A percentile compares a stretch with the other conserved stretches of the same genome.
These are phyloP conservation scores for Lachnum nothofagi DNA, from an alignment of 2,329 filamentous ascomycete genomes.

Conservation along the genomic window DNA sequence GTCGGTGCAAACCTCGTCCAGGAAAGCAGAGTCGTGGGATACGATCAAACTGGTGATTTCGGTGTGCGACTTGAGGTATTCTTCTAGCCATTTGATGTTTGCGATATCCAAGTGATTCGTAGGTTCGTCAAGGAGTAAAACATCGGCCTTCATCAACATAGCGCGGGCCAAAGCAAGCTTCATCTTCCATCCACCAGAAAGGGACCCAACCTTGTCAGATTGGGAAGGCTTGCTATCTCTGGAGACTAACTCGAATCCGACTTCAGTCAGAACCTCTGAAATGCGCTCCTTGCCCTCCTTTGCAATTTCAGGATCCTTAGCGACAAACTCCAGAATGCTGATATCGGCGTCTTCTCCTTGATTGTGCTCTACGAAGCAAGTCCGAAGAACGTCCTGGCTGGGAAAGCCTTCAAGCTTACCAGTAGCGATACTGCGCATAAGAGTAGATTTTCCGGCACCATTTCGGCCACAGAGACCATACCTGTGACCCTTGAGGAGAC, in stretches of 20 bases:
- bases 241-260: constrained; percentile 87
- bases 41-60: constrained; percentile 97
- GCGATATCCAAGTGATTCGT: constrained; percentile 97
- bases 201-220: constrained; percentile 76
- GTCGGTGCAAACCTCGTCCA: constrained; percentile 95
- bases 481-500: constrained; percentile 90
- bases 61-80: constrained; percentile 91
- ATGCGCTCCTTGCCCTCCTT: constrained; percentile 77
- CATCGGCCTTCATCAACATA: constrained; percentile 95
- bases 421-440: constrained; percentile 93
- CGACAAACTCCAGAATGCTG: constrained; percentile 88
- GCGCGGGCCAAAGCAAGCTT: constrained; percentile 93
- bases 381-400: constrained; percentile 82
- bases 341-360: constrained; percentile 97
- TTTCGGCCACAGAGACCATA: constrained; percentile 97
- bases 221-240: constrained; percentile 90
- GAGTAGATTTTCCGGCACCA: constrained; percentile 95
- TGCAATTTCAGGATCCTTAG: constrained; percentile 81
- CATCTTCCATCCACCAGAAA: constrained; percentile 99
- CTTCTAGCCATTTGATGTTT: constrained; percentile 93
- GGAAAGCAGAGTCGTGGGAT: constrained; percentile 94
- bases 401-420: constrained; percentile 98
- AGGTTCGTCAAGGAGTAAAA: constrained; percentile 93
- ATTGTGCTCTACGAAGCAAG: constrained; percentile 98
- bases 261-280: constrained; percentile 75